Base-by-base conservation (phyloP, 2,329 filamentous ascomycete species). In the Trichophyton mentagrophytes region DNA sequence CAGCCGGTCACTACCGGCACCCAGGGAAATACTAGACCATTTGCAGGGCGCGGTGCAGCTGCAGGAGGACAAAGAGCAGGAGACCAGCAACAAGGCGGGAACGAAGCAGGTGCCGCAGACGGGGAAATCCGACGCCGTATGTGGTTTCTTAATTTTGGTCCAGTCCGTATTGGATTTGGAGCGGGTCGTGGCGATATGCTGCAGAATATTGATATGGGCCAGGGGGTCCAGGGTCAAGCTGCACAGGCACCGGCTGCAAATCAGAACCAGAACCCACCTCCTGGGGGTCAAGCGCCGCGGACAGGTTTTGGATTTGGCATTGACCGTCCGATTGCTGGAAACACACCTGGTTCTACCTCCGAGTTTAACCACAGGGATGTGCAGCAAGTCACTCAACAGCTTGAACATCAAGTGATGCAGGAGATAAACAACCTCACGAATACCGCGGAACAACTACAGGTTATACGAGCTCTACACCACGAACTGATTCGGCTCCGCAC, bases 131-230 rank as follows among this genome's bases (percentile, higher is more conserved):
- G 69, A 67, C 73, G 74, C 11, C 78, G 80, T 58, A 80, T 84
- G 64, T 79, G 84, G 47, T 79, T 89, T 60, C 85, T 87, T 67
- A 87, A 89, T 66, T 74, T 93, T 55, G 89, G 89, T 0, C 89
- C 89, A 1, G 76, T 93, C 36, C 79, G 88, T 30, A 76, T 93
- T 22, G 88, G 86, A 0, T 88, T 92, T 66, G 77, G 80, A 20
- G 80, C 79, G 49, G 77, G 87, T 73, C 71, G 85, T 73, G 72
- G 78, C 20, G 82, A 89, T 61, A 65, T 77, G 61, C 79, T 89
- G 38, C 80, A 84, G 60, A 85, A 89, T 64, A 76, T 89, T 65
- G 85, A 83, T 3, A 78, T 88, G 53, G 71, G 44, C 5, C 75
- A 78, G 66, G 83, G 82, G 8, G 9, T 13, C 47, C 78, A 74